Base-by-base conservation (phyloP, 2,329 filamentous ascomycete species). In the Pestalotiopsis sp. region DNA sequence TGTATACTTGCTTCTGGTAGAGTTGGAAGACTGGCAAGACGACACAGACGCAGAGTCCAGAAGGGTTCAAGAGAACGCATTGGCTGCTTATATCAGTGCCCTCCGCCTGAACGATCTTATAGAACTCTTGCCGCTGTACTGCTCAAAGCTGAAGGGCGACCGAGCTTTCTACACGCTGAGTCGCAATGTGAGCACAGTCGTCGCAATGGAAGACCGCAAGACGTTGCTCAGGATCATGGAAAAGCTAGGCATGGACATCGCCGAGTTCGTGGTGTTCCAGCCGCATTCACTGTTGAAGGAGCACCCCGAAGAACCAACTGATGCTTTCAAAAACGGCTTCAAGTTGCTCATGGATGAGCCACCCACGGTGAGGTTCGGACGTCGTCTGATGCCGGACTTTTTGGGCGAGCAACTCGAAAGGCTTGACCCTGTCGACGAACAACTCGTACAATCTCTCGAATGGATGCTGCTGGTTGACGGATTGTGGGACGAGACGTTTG, bases 41-140 rank as follows among this genome's bases (percentile, higher is more conserved):
- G 69, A 78, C 76, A 64, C 79, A 79, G 59, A 78, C 77, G 41
- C 75, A 68, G 77, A 81, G 23, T 77, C 80, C 66, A 79, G 81
- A 41, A 82, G 84, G 65, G 86, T 85, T 17, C 87, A 91, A 72
- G 92, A 97, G 75, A 93, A 93, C 75, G 89, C 95, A 61, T 84
- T 98, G 66, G 90, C 92, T 1, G 91, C 89, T 3, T 98, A 98
- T 77, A 92, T 97, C 67, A 92, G 92, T 74, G 91, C 92, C 70
- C 82, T 99, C 49, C 90, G 93, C 58, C 85, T 92, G 61, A 88
- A 89, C 17, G 89, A 90, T 41, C 88, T 96, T 67, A 89, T 92
- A 69, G 91, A 95, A 71, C 82, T 96, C 57, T 92, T 97, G 67
- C 95, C 96, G 0, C 83, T 97, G 0, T 99, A 99, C 79, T 95